A percentile compares a stretch with the other conserved stretches of the same genome.
phyloP scores from a whole-genome alignment of 768 basidiomycete species.

The Ramaria rubella region DNA sequence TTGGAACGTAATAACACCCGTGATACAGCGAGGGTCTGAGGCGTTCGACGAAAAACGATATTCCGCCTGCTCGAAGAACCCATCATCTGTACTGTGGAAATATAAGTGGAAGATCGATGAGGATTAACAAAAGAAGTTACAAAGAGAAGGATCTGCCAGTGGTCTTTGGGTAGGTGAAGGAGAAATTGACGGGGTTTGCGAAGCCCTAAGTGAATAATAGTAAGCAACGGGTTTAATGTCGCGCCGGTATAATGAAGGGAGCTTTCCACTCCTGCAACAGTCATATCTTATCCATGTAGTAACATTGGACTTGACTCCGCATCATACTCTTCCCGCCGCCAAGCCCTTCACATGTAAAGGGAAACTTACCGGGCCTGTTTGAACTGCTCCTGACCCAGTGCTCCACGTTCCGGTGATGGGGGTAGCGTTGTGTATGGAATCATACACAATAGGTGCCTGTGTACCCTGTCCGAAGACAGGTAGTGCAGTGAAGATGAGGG shows the following conservation, averaged over 20 bases:
- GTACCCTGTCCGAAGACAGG: background rate
- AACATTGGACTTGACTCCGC: constrained; percentile 7
- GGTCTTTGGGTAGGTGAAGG: constrained; percentile 78
- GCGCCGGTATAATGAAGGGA: too few species aligned
- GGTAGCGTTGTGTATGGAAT: constrained; percentile 50
- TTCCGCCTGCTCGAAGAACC: constrained; percentile 83
- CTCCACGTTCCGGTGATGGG: constrained; percentile 78
- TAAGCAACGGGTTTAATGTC: too few species aligned
- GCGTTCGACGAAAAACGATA: constrained; percentile 89
- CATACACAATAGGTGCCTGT: constrained; percentile 9
- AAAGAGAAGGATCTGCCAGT: constrained; percentile 89
- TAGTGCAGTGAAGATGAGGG: background rate
- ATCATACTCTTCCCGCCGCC: background rate
- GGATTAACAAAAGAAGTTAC: constrained; percentile 40
- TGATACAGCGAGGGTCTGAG: constrained; percentile 80
- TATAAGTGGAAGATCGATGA: constrained; percentile 24
- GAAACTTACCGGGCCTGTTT: constrained; percentile 73
- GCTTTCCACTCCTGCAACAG: too few species aligned
- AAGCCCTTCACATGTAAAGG: too few species aligned
- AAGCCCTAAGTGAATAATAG: too few species aligned
- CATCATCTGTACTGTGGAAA: constrained; percentile 45
- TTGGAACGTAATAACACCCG: constrained; percentile 81
- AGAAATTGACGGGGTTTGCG: constrained; percentile 73
- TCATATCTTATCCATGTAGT: too few species aligned
- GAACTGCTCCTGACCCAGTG: constrained; percentile 66